These are phyloP conservation scores for Guyanaporus albipodus DNA, from an alignment of 768 basidiomycete species.

Conservation along the genomic window DNA sequence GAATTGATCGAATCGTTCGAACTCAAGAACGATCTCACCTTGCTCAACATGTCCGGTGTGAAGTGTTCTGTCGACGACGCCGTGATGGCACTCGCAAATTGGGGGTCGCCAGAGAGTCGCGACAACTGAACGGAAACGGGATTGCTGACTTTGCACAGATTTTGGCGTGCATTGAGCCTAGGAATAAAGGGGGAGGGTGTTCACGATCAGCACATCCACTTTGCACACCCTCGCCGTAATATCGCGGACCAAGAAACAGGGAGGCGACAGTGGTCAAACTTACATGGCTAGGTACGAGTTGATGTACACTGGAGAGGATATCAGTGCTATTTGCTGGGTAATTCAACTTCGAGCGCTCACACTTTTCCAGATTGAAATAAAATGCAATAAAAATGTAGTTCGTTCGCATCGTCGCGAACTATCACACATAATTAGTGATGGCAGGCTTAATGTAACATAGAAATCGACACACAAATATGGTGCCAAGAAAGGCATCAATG, in stretches of 20 bases:
- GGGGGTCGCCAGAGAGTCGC: slow-evolving; percentile 24
- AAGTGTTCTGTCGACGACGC: neutral
- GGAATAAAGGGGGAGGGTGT: no score
- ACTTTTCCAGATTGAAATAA: slow-evolving; percentile 50
- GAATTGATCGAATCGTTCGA: neutral
- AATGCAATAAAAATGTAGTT: slow-evolving; percentile 55
- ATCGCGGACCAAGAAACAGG: neutral
- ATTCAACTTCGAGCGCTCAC: slow-evolving; percentile 29
- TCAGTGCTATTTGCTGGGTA: neutral
- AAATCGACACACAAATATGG: slow-evolving; percentile 32
- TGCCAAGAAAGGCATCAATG: slow-evolving; percentile 43
- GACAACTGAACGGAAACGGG: slow-evolving; percentile 44
- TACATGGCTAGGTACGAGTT: slow-evolving; percentile 53
- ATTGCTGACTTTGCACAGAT: slow-evolving; percentile 35
- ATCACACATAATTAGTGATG: neutral
- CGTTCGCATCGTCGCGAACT: slow-evolving; percentile 48
- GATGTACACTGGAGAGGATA: slow-evolving; percentile 41
- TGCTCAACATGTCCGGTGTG: neutral
- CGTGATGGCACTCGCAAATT: slow-evolving; percentile 3
- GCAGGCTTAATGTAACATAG: neutral
- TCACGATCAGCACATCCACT: no score
- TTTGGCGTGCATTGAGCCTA: slow-evolving; percentile 46
- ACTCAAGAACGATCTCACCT: neutral
- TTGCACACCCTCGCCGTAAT: no score
- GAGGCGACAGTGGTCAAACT: slow-evolving; percentile 1